Evolutionary conservation across 1,139 yeast genomes (phyloP).

Genomic region (Pichia terricola): DNA sequence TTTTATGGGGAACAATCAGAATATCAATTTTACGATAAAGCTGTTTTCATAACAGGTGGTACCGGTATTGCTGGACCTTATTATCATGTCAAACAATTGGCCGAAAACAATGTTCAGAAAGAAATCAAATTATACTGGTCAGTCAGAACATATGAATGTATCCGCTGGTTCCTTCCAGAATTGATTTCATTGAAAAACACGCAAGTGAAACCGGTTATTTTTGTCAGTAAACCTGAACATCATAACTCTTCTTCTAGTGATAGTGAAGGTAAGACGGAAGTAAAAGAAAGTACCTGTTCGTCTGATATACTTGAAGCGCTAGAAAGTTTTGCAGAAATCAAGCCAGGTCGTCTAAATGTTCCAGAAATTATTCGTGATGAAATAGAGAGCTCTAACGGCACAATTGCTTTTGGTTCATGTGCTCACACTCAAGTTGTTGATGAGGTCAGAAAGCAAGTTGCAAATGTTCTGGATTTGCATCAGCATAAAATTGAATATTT

Average conservation of each 20-base stretch:
- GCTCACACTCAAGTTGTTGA: constrained; percentile 45
- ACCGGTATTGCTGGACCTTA: constrained; percentile 57
- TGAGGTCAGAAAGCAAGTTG: constrained; percentile 31
- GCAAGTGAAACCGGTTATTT: constrained; percentile 30
- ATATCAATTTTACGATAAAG: constrained; percentile 44
- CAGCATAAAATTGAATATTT: constrained; percentile 20
- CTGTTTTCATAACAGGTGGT: constrained; percentile 59
- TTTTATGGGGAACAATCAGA: constrained; percentile 46
- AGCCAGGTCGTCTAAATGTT: constrained; percentile 38
- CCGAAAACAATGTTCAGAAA: constrained; percentile 19
- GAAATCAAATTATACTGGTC: constrained; percentile 39
- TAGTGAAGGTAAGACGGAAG: constrained; percentile 5
- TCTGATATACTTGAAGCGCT: constrained; percentile 12
- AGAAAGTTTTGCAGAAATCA: constrained; percentile 30
- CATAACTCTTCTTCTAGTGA: constrained; percentile 1
- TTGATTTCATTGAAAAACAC: constrained; percentile 28
- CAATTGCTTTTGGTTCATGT: constrained; percentile 39
- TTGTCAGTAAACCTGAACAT: constrained; percentile 30
- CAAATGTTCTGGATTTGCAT: constrained; percentile 7
- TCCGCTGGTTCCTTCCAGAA: constrained; percentile 45
- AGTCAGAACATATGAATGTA: constrained; percentile 36
- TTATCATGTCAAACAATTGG: constrained; percentile 25
- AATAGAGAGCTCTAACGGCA: constrained; percentile 30
- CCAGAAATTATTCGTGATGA: constrained; percentile 29
- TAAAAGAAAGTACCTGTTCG: background rate